Evolutionary conservation across 768 basidiomycete species (phyloP).

Genomic region (Mrakia blollopis): DNA sequence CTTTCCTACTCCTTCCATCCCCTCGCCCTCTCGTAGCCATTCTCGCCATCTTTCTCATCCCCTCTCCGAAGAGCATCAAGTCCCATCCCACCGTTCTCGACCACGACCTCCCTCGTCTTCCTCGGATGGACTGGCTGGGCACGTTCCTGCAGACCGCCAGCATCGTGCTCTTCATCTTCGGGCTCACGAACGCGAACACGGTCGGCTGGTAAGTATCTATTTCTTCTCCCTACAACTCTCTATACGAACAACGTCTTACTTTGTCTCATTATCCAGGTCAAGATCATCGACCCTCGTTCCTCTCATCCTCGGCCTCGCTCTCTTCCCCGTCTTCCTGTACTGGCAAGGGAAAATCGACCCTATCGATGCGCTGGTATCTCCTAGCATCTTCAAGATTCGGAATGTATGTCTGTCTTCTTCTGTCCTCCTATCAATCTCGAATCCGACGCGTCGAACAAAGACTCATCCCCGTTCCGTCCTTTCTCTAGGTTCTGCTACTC

Average conservation of each 20-base stretch:
- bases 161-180: slow-evolving; percentile 38
- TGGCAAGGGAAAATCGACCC: slow-evolving; percentile 28
- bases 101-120: background rate
- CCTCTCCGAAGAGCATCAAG: background rate
- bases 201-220: slow-evolving; percentile 33
- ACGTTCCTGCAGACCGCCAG: slow-evolving; percentile 32
- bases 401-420: background rate
- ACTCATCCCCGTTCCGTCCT: too few relatives aligned
- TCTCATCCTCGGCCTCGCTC: slow-evolving; percentile 34
- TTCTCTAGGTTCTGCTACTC: background rate
- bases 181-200: slow-evolving; percentile 39
- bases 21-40: too few relatives aligned
- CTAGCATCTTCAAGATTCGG: background rate
- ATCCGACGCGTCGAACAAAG: too few relatives aligned
- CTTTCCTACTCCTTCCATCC: too few relatives aligned
- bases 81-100: background rate
- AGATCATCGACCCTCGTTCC: slow-evolving; percentile 37
- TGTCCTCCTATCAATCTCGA: too few relatives aligned
- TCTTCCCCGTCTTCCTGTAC: slow-evolving; percentile 36
- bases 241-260: too few relatives aligned
- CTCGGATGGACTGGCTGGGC: slow-evolving; percentile 12
- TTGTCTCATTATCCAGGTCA: background rate
- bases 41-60: slow-evolving; percentile 14
- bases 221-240: background rate
- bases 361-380: background rate